Percentiles rank a stretch among this genome's conserved stretches.
Evolutionary conservation across 768 basidiomycete genomes (phyloP).

Genomic region (Scleroderma citrinum): DNA sequence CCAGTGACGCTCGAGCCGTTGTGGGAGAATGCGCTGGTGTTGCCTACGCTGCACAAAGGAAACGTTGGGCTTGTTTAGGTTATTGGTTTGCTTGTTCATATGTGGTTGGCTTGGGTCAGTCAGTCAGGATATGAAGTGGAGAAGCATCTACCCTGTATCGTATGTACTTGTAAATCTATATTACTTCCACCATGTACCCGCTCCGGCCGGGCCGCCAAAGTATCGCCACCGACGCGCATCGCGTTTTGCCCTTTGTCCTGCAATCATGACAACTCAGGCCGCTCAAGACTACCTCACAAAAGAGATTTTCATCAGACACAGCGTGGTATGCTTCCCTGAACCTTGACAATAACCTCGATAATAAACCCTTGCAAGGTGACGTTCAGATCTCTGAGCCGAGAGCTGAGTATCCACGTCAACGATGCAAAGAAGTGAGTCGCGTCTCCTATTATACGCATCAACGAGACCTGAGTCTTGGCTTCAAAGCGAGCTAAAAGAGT

Average conservation of each 20-base stretch:
- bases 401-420: slow-evolving; percentile 68
- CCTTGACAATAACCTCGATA: not conserved
- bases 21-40: not conserved
- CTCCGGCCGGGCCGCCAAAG: no score
- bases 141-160: not conserved
- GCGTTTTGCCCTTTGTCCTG: not conserved
- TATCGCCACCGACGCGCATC: not conserved
- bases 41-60: not conserved
- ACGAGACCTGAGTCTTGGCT: not conserved
- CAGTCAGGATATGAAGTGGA: not conserved
- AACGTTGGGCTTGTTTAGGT: not conserved
- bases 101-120: no score
- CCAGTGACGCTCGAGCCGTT: slow-evolving; percentile 1
- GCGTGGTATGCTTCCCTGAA: slow-evolving; percentile 30
- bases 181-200: no score
- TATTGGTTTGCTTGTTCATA: not conserved
- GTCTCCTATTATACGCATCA: not conserved
- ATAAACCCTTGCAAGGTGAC: slow-evolving; percentile 51
- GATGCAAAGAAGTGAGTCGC: slow-evolving; percentile 74
- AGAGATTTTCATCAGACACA: slow-evolving; percentile 39
- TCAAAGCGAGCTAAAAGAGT: slow-evolving; percentile 59
- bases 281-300: slow-evolving; percentile 41
- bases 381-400: slow-evolving; percentile 69
- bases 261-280: slow-evolving; percentile 21
- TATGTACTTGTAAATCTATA: no score